phyloP scores from a whole-genome alignment of 176 grass and related monocot genomes.

The Oryza longistaminata region DNA sequence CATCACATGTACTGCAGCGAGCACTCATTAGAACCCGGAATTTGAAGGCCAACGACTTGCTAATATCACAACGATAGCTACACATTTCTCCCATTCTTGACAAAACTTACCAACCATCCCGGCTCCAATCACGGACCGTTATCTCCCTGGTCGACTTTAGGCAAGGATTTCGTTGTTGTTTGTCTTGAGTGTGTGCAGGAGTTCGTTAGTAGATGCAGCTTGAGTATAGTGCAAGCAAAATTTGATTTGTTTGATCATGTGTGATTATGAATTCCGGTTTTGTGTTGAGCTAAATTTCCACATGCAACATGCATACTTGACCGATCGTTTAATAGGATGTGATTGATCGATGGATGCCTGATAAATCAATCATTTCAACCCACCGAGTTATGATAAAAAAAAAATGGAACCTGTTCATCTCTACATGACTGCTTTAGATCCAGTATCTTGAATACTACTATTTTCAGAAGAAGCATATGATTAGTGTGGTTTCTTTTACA shows the following conservation, averaged over 20 bases:
- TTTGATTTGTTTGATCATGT: neutral
- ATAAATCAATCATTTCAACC: neutral
- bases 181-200: too few relatives aligned
- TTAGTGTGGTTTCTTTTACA: neutral
- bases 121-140: slow-evolving; percentile 11
- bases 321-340: neutral
- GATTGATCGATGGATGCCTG: neutral
- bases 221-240: neutral
- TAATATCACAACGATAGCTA: slow-evolving; percentile 2
- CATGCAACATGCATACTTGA: neutral
- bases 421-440: neutral
- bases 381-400: neutral
- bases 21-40: neutral
- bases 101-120: neutral
- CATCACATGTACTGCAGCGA: neutral
- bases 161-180: neutral
- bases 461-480: neutral
- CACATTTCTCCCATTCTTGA: neutral
- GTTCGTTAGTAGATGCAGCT: neutral
- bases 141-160: slow-evolving; percentile 18
- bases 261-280: neutral
- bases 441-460: neutral
- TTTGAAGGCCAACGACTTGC: slow-evolving; percentile 6
- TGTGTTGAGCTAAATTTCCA: neutral
- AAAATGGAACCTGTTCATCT: neutral